phyloP scores from a whole-genome alignment of 306 rosid species.

The Lotus japonicus region DNA sequence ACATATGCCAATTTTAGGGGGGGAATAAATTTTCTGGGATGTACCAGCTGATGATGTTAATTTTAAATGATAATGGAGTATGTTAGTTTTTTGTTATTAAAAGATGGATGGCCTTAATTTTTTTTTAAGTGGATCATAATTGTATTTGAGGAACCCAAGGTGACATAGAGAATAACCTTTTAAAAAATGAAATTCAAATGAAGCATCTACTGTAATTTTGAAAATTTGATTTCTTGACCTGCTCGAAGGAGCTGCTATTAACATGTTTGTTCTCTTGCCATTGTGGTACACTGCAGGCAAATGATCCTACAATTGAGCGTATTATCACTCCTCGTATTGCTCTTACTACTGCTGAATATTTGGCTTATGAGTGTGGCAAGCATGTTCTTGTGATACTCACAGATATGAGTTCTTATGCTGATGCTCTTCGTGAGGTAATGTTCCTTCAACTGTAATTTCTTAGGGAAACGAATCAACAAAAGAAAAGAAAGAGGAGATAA shows the following conservation, averaged over 20 bases:
- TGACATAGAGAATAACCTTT: not conserved
- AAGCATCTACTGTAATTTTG: not conserved
- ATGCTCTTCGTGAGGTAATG: slow-evolving; percentile 99
- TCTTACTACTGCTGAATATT: slow-evolving; percentile 97
- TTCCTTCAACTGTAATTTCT: not conserved
- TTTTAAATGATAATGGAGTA: not conserved
- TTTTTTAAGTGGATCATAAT: not conserved
- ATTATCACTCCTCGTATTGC: slow-evolving; percentile 99
- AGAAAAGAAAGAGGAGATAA: not conserved
- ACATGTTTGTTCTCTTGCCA: slow-evolving; percentile 8
- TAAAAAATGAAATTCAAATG: not conserved
- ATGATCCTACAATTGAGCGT: slow-evolving; percentile 98
- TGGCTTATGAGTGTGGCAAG: slow-evolving; percentile 99
- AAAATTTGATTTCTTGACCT: not conserved
- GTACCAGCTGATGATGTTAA: not conserved
- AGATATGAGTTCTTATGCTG: slow-evolving; percentile 99
- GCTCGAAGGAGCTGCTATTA: not conserved
- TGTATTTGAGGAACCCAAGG: slow-evolving; percentile 3
- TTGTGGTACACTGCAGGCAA: slow-evolving; percentile 63
- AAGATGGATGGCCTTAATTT: not conserved
- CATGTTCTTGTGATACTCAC: slow-evolving; percentile 98
- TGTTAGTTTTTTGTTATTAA: not conserved
- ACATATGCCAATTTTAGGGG: not conserved
- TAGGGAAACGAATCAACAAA: not conserved
- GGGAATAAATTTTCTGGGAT: not conserved